Conservation (phyloP, 208 protist species). For the Crithidia bombi region DNA sequence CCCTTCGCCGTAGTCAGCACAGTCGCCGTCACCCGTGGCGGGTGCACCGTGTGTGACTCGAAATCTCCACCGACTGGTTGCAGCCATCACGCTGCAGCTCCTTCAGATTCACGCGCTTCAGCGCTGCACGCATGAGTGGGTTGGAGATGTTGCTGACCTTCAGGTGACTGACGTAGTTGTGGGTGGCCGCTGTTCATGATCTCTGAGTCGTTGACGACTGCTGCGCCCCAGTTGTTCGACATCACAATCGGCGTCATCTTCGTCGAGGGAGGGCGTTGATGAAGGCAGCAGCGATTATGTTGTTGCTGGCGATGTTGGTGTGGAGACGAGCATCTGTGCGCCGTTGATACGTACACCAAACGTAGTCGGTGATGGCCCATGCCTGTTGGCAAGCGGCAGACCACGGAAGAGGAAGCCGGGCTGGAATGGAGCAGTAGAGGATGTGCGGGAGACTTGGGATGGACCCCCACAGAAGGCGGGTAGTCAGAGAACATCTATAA, state of each 20-base stretch:
- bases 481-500: conserved; percentile 3
- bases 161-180: conserved; percentile 13
- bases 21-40: conserved; percentile 2
- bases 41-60: not conserved
- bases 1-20: not conserved
- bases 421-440: conserved; percentile 5
- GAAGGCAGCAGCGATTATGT: conserved; percentile 7
- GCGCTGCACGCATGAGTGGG: conserved; percentile 38
- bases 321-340: not conserved
- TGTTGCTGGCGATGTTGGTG: not conserved
- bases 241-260: conserved; percentile 21
- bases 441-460: not conserved
- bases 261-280: conserved; percentile 6
- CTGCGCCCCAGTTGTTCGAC: conserved; percentile 34
- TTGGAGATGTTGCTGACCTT: conserved; percentile 27
- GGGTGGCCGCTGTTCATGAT: not conserved
- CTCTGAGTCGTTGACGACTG: not conserved
- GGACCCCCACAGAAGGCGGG: conserved; percentile 1
- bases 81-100: conserved; percentile 4
- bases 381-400: not conserved
- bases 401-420: conserved; percentile 1
- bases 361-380: conserved; percentile 5
- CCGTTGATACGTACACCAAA: conserved; percentile 11
- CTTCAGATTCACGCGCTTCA: conserved; percentile 31
- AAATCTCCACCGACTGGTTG: no score